Conservation (phyloP, 768 basidiomycete genomes). For the Kwoniella sp. region DNA sequence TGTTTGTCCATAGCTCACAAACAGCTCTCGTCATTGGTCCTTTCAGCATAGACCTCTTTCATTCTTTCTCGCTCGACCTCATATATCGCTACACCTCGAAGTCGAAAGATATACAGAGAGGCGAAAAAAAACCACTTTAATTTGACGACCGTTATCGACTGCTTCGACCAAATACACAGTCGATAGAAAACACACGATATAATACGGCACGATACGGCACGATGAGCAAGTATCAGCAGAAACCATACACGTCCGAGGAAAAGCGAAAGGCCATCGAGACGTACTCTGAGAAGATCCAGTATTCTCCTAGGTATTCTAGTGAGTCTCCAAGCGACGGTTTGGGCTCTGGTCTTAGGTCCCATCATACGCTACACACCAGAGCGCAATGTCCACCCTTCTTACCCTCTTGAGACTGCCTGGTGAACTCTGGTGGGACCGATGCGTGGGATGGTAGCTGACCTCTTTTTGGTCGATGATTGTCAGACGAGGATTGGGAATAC, state of each 20-base stretch:
- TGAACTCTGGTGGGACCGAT: neutral
- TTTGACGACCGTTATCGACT: no score
- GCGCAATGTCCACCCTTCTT: neutral
- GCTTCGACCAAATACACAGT: conserved; percentile 1
- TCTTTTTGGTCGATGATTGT: neutral
- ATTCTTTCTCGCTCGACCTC: no score
- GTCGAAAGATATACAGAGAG: no score
- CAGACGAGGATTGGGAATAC: conserved; percentile 50
- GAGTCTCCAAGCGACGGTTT: conserved; percentile 28
- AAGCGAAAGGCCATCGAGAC: conserved; percentile 45
- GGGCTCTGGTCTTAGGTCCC: neutral
- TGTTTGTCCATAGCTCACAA: neutral
- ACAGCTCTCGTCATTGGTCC: no score
- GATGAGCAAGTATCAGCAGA: conserved; percentile 46
- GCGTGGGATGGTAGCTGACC: neutral
- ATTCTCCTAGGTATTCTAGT: conserved; percentile 48
- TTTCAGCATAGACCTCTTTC: no score
- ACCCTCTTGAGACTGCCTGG: no score
- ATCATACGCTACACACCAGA: neutral
- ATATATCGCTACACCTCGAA: no score
- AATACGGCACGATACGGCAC: neutral
- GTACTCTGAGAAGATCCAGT: conserved; percentile 48
- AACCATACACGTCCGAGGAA: conserved; percentile 44
- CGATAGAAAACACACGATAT: no score
- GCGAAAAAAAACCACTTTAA: no score